These are phyloP conservation scores for Narthecium ossifragum DNA, from an alignment of 106 monocot genomes.

Conservation along the genomic window DNA sequence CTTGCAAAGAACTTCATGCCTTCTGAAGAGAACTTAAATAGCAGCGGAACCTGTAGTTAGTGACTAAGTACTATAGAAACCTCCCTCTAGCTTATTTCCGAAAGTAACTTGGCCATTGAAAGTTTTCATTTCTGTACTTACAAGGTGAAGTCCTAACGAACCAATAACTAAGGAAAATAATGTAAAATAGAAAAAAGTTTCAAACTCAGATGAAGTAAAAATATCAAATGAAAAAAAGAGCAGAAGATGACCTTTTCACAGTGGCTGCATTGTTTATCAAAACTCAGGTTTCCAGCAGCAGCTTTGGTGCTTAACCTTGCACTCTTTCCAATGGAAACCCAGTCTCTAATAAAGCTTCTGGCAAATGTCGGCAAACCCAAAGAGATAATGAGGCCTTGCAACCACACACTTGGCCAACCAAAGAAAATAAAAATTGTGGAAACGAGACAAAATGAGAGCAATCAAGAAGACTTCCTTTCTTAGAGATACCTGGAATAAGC, in stretches of 20 bases:
- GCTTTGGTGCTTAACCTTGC: slow-evolving; percentile 87
- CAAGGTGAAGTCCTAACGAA: too few relatives aligned
- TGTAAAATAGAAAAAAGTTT: too few relatives aligned
- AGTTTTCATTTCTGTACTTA: too few relatives aligned
- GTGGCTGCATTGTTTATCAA: slow-evolving; percentile 76
- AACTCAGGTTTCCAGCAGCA: slow-evolving; percentile 67
- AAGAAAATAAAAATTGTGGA: background rate
- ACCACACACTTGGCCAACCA: background rate
- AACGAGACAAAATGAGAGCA: background rate
- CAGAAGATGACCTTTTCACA: slow-evolving; percentile 64
- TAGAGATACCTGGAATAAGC: slow-evolving; percentile 40
- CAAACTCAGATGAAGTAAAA: too few relatives aligned
- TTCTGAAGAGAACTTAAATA: too few relatives aligned
- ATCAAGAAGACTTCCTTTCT: background rate
- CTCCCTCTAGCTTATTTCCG: too few relatives aligned
- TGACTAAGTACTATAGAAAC: too few relatives aligned
- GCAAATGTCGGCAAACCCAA: background rate
- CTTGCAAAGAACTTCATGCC: too few relatives aligned
- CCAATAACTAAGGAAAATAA: too few relatives aligned
- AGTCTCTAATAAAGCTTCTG: slow-evolving; percentile 75
- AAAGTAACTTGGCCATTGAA: too few relatives aligned
- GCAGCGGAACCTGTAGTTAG: too few relatives aligned
- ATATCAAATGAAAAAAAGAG: too few relatives aligned
- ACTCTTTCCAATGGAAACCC: slow-evolving; percentile 83
- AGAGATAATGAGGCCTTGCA: background rate